These are phyloP conservation scores for Epichloe hybrida DNA, from an alignment of 2,329 filamentous ascomycete genomes.

Conservation along the genomic window DNA sequence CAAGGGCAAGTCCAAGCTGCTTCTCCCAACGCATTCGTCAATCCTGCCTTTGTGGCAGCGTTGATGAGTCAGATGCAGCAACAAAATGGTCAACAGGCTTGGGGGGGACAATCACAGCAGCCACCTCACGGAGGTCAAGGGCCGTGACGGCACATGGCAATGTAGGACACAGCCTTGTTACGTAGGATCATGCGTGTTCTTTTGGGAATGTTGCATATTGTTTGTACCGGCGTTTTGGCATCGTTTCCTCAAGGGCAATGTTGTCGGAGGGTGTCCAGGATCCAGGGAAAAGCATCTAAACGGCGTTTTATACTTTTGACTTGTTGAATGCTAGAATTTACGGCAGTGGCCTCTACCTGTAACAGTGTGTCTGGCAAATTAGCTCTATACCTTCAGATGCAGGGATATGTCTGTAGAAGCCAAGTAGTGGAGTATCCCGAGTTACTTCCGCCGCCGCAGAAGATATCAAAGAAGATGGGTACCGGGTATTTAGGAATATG, in stretches of 20 bases:
- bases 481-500: too few relatives aligned
- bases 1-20: conserved; percentile 16
- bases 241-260: not conserved
- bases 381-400: too few relatives aligned
- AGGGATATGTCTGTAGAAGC: too few relatives aligned
- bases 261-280: too few relatives aligned
- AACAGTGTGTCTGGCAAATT: too few relatives aligned
- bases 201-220: not conserved
- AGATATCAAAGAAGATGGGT: too few relatives aligned
- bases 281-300: not conserved
- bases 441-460: too few relatives aligned
- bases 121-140: conserved; percentile 16
- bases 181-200: not conserved
- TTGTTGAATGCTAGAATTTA: too few relatives aligned
- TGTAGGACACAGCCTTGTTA: not conserved
- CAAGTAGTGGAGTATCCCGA: too few relatives aligned
- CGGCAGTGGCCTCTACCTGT: too few relatives aligned
- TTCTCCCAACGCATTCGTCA: conserved; percentile 34
- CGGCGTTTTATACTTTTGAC: not conserved
- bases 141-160: conserved; percentile 9
- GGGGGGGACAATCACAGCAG: conserved; percentile 13
- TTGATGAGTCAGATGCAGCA: conserved; percentile 31
- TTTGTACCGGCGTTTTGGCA: not conserved
- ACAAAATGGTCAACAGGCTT: conserved; percentile 16
- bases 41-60: conserved; percentile 43